Percentiles rank a stretch among this genome's conserved stretches.
These are phyloP conservation scores for Sporothrix pseudoabietina DNA, from an alignment of 2,329 filamentous ascomycete genomes.

Conservation along the genomic window DNA sequence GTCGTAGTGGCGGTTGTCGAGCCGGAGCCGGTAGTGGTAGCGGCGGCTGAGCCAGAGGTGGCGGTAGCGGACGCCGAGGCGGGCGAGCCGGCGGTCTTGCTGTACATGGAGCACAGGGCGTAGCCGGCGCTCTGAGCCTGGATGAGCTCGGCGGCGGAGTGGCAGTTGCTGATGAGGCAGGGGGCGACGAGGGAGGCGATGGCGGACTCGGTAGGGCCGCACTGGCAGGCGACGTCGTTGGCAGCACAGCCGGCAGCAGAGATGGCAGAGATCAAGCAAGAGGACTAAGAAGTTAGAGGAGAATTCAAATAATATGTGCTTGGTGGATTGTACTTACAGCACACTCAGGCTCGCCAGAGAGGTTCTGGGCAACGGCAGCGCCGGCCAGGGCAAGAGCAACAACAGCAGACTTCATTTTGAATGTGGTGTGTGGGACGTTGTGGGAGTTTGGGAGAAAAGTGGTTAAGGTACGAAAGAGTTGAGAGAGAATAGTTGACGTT, in stretches of 20 bases:
- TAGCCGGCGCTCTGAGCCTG: constrained; percentile 41
- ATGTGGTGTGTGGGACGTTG: neutral
- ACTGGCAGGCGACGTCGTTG: constrained; percentile 55
- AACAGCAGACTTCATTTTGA: constrained; percentile 35
- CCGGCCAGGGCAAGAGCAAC: constrained; percentile 36
- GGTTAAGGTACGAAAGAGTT: neutral
- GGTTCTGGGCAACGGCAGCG: constrained; percentile 42
- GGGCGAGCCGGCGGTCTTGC: constrained; percentile 34
- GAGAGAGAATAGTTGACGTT: neutral
- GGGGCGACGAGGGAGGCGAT: constrained; percentile 40
- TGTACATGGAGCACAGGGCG: constrained; percentile 41
- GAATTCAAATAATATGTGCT: neutral
- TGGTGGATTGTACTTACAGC: constrained; percentile 40
- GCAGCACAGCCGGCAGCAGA: constrained; percentile 50
- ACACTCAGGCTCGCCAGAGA: constrained; percentile 43
- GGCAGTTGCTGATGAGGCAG: constrained; percentile 43
- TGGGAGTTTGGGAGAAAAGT: neutral
- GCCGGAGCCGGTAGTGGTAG: constrained; percentile 17
- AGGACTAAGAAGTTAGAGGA: constrained; percentile 40
- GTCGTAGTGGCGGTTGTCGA: neutral
- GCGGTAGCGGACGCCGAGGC: constrained; percentile 23
- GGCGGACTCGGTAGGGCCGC: constrained; percentile 44
- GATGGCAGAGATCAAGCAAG: constrained; percentile 53
- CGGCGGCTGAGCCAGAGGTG: constrained; percentile 18
- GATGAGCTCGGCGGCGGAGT: constrained; percentile 35